A percentile compares a stretch with the other conserved stretches of the same genome.
Conservation (phyloP, 768 basidiomycete genomes). For the Hysterangium stoloniferum region DNA sequence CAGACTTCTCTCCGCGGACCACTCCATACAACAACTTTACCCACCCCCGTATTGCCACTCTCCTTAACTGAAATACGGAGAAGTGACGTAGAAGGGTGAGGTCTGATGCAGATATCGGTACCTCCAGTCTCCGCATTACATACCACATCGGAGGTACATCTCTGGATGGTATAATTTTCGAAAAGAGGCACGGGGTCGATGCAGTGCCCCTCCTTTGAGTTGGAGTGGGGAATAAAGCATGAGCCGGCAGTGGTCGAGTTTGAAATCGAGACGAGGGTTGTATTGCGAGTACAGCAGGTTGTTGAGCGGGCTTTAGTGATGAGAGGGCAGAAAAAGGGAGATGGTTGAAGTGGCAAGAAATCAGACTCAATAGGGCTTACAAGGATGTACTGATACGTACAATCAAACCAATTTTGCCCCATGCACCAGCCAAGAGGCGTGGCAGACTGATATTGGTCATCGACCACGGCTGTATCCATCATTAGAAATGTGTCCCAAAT, state of each 20-base stretch:
- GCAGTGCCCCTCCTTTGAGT: conserved; percentile 34
- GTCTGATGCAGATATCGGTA: conserved; percentile 44
- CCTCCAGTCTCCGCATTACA: conserved; percentile 28
- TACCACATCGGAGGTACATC: conserved; percentile 31
- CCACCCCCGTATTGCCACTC: conserved; percentile 17
- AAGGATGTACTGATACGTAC: no score
- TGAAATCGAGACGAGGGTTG: neutral
- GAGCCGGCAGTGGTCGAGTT: conserved; percentile 11
- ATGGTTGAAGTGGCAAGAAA: neutral
- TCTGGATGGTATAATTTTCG: conserved; percentile 23
- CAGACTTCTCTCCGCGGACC: conserved; percentile 59
- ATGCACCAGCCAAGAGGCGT: conserved; percentile 58
- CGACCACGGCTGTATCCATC: neutral
- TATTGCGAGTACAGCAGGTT: conserved; percentile 6
- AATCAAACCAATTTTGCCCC: conserved; percentile 21
- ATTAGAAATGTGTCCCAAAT: conserved; percentile 43
- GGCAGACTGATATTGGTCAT: conserved; percentile 7
- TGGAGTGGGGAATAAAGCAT: conserved; percentile 1
- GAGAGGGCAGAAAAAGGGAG: neutral
- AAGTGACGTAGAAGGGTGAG: conserved; percentile 41
- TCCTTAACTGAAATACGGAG: conserved; percentile 44
- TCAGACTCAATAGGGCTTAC: no score
- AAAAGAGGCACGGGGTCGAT: conserved; percentile 52
- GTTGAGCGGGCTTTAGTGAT: neutral
- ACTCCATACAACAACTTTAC: conserved; percentile 59